These are phyloP conservation scores for Thermothielavioides terrestris DNA, from an alignment of 495 filamentous ascomycete species.

Conservation along the genomic window DNA sequence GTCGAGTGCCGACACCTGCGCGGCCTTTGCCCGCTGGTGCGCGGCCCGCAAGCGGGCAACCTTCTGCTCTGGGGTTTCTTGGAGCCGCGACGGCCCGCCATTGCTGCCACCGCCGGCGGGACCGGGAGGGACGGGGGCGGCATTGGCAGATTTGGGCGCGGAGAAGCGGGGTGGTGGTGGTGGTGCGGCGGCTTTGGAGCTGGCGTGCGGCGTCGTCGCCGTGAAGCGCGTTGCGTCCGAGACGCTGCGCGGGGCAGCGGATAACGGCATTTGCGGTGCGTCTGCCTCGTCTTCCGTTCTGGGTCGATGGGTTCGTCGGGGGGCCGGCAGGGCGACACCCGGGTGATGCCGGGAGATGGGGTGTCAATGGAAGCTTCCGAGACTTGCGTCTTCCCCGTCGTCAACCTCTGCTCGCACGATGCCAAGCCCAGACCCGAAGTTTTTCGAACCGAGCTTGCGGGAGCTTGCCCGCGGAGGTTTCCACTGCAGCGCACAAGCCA, in stretches of 20 bases:
- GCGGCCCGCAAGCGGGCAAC: slow-evolving; percentile 78
- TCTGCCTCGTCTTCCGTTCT: background rate
- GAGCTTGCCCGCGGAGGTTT: too few relatives aligned
- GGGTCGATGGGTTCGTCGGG: background rate
- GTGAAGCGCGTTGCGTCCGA: slow-evolving; percentile 95
- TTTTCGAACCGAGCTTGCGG: slow-evolving; percentile 14
- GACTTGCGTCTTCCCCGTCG: slow-evolving; percentile 1
- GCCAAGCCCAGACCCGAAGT: slow-evolving; percentile 17
- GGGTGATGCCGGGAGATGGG: background rate
- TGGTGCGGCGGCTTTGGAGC: slow-evolving; percentile 52
- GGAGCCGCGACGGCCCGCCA: slow-evolving; percentile 1
- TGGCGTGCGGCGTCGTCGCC: slow-evolving; percentile 79
- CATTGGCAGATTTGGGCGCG: background rate
- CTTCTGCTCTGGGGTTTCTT: slow-evolving; percentile 83
- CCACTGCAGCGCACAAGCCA: slow-evolving; percentile 7
- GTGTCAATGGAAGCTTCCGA: slow-evolving; percentile 9
- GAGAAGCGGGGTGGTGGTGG: slow-evolving; percentile 16
- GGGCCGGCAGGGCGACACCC: background rate
- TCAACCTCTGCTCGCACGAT: slow-evolving; percentile 21
- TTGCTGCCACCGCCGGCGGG: slow-evolving; percentile 2
- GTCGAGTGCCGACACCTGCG: slow-evolving; percentile 60
- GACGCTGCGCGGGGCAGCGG: slow-evolving; percentile 70
- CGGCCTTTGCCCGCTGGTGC: slow-evolving; percentile 58
- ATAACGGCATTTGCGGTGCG: slow-evolving; percentile 13
- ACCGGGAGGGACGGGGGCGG: background rate